Conservation (phyloP, 352 stramenopile species). For the Phytopythium cucurbitacearum region DNA sequence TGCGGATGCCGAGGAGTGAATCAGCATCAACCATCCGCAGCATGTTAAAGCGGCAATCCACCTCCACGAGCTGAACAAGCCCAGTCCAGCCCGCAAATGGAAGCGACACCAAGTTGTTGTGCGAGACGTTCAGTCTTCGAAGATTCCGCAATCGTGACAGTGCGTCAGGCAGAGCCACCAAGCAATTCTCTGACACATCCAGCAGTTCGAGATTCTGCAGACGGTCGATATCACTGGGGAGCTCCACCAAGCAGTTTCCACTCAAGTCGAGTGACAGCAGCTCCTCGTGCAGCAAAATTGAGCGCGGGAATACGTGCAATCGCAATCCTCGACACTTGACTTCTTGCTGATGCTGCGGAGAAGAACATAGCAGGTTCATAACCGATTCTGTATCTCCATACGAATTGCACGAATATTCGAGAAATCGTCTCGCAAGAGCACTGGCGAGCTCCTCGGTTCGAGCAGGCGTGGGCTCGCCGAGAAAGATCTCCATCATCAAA, state of each 20-base stretch:
- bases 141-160: conserved; percentile 27
- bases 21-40: conserved; percentile 10
- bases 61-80: conserved; percentile 21
- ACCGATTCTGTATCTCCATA: conserved; percentile 18
- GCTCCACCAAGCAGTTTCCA: conserved; percentile 39
- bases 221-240: conserved; percentile 29
- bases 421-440: conserved; percentile 29
- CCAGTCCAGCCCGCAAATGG: conserved; percentile 16
- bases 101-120: conserved; percentile 53
- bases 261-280: conserved; percentile 42
- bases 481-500: conserved; percentile 47
- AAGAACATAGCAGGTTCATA: not conserved
- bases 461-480: conserved; percentile 24
- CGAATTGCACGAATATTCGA: conserved; percentile 26
- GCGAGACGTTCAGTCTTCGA: conserved; percentile 31
- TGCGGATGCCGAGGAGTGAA: conserved; percentile 6
- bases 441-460: conserved; percentile 20
- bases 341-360: not conserved
- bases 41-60: conserved; percentile 47
- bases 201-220: conserved; percentile 37
- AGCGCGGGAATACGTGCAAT: not conserved
- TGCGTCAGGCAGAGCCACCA: conserved; percentile 30
- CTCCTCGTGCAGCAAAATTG: conserved; percentile 24
- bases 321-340: not conserved
- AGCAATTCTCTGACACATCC: conserved; percentile 53